These are phyloP conservation scores for Cetraspora pellucida DNA, from an alignment of 192 early-diverging fungal genomes.

Conservation along the genomic window DNA sequence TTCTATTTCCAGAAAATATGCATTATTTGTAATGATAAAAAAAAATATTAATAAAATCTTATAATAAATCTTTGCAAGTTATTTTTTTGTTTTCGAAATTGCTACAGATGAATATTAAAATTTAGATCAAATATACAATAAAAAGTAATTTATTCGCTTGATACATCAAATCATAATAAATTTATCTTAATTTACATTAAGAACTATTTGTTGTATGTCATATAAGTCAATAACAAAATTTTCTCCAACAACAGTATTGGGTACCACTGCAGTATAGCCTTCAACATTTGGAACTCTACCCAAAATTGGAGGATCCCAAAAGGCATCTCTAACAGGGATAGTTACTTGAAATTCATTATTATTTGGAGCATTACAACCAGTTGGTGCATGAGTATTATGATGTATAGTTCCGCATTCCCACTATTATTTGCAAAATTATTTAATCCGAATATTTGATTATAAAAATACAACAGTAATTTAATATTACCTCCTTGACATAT, in stretches of 20 bases:
- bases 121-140: neutral
- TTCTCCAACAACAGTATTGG: neutral
- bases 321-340: constrained; percentile 2
- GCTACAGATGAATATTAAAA: constrained; percentile 5
- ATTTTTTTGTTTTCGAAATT: too few relatives aligned
- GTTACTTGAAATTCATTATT: constrained; percentile 16
- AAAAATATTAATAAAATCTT: too few relatives aligned
- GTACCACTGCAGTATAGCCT: constrained; percentile 14
- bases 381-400: constrained; percentile 5
- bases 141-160: neutral
- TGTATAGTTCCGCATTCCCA: constrained; percentile 14
- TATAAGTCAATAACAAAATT: constrained; percentile 17
- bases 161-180: constrained; percentile 10
- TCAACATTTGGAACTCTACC: constrained; percentile 1
- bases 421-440: constrained; percentile 18
- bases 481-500: constrained; percentile 15
- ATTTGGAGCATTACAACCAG: constrained; percentile 24
- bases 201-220: neutral
- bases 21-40: too few relatives aligned
- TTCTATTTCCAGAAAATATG: too few relatives aligned
- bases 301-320: constrained; percentile 22
- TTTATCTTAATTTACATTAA: constrained; percentile 1
- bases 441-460: neutral
- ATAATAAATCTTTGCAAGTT: too few relatives aligned
- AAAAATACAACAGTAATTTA: constrained; percentile 13